Conservation (phyloP, 768 basidiomycete species). For the Amanita subjunquillea region DNA sequence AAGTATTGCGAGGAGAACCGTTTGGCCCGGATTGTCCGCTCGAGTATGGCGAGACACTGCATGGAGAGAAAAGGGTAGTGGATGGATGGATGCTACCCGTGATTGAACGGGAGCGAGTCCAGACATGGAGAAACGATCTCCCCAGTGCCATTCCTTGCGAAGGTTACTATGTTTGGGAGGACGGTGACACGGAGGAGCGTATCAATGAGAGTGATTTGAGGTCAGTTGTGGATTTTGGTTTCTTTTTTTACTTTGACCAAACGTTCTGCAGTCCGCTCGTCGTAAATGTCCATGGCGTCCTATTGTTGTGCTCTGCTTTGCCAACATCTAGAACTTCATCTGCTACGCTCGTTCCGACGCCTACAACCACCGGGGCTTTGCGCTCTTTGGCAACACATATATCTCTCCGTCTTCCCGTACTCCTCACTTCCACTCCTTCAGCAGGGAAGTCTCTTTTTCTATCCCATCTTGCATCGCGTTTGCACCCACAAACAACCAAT, state of each 20-base stretch:
- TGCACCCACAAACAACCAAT: slow-evolving; percentile 51
- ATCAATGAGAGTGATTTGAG: slow-evolving; percentile 44
- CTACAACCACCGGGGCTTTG: slow-evolving; percentile 48
- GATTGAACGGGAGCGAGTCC: slow-evolving; percentile 54
- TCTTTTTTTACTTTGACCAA: neutral
- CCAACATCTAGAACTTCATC: slow-evolving; percentile 10
- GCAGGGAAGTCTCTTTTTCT: slow-evolving; percentile 82
- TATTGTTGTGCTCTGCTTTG: slow-evolving; percentile 43
- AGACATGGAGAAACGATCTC: slow-evolving; percentile 25
- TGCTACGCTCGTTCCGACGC: slow-evolving; percentile 49
- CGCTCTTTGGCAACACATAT: slow-evolving; percentile 52
- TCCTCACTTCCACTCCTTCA: slow-evolving; percentile 79
- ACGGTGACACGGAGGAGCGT: slow-evolving; percentile 17
- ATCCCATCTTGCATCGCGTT: slow-evolving; percentile 56
- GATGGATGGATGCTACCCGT: slow-evolving; percentile 79
- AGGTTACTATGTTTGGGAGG: slow-evolving; percentile 28
- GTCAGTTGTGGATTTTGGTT: slow-evolving; percentile 22
- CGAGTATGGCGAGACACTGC: slow-evolving; percentile 38
- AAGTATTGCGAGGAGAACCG: slow-evolving; percentile 44
- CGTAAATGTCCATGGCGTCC: slow-evolving; percentile 54
- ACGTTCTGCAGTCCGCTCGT: slow-evolving; percentile 36
- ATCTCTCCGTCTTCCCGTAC: slow-evolving; percentile 63
- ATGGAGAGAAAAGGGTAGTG: slow-evolving; percentile 49
- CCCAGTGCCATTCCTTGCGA: neutral
- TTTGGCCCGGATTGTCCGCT: slow-evolving; percentile 53